Evolutionary conservation across 2,329 filamentous ascomycete species (phyloP), one percentile per base, ranked within the genome.

Genomic region (Aureobasidium sp.): DNA sequence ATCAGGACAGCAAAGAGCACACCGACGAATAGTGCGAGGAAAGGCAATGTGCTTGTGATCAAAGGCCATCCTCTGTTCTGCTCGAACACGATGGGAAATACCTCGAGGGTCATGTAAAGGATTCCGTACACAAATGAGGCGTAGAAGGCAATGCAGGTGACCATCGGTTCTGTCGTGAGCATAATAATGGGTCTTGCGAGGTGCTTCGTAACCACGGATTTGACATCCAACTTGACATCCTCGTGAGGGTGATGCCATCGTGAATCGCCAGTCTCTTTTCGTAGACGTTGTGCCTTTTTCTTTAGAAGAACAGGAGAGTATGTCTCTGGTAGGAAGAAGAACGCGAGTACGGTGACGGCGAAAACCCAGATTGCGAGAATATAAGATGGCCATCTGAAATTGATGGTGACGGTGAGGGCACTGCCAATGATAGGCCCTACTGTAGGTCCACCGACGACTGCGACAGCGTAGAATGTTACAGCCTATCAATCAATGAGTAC

Each of bases 311-410:
- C 71, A 2, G 73, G 73, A 1, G 69, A 67, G 58, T 77, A 78
- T 17, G 76, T 67, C 65, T 79, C 77, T 0, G 75, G 75, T 55
- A 72, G 68, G 63, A 70, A 70, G 63, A 72, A 67, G 64, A 73
- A 69, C 60, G 62, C 62, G 26, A 71, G 32, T 12, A 61, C 61
- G 5, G 67, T 61, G 29, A 72, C 68, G 15, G 66, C 59, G 48
- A 72, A 73, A 10, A 71, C 73, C 66, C 73, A 74, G 64, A 79
- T 78, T 0, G 76, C 76, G 42, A 74, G 70, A 46, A 79, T 73
- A 62, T 79, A 79, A 55, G 74, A 74, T 0, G 75, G 77, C 77
- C 78, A 79, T 57, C 77, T 69, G 77, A 77, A 79, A n/a, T 75
- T 74, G 2, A 79, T 67, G 36, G 71, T 71, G n/a, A 56, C 42